Conservation (phyloP, 2,329 filamentous ascomycete genomes). For the Apiospora sp. region DNA sequence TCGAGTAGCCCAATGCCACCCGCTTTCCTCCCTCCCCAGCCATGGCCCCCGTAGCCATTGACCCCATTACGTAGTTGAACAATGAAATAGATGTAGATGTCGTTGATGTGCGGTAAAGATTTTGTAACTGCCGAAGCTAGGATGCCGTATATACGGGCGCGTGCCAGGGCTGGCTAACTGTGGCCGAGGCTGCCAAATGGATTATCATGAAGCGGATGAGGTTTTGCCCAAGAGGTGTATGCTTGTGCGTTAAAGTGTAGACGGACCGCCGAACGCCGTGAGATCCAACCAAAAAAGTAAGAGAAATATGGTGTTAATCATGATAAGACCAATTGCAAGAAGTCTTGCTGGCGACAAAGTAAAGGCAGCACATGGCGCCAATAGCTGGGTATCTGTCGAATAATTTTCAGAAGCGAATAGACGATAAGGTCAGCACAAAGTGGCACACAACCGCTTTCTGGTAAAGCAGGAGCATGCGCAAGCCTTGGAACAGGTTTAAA, state of each 20-base stretch:
- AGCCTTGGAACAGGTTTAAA: constrained; percentile 59
- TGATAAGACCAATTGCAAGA: not conserved
- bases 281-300: not conserved
- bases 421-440: not conserved
- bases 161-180: constrained; percentile 6
- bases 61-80: constrained; percentile 4
- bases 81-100: constrained; percentile 18
- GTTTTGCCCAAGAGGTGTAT: not conserved
- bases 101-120: constrained; percentile 12
- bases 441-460: not conserved
- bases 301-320: constrained; percentile 1
- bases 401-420: constrained; percentile 11
- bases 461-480: constrained; percentile 27
- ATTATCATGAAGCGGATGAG: constrained; percentile 18
- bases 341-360: constrained; percentile 16
- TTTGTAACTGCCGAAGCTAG: constrained; percentile 14
- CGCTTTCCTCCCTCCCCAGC: not conserved
- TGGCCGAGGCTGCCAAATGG: constrained; percentile 18
- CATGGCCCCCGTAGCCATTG: not conserved
- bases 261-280: not conserved
- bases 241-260: constrained; percentile 8
- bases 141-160: constrained; percentile 16
- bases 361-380: constrained; percentile 12
- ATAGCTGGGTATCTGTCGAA: constrained; percentile 23
- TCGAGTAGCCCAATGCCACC: not conserved